Conservation (phyloP, 108 stramenopile species). For the Hondaea fermentalgiana region DNA sequence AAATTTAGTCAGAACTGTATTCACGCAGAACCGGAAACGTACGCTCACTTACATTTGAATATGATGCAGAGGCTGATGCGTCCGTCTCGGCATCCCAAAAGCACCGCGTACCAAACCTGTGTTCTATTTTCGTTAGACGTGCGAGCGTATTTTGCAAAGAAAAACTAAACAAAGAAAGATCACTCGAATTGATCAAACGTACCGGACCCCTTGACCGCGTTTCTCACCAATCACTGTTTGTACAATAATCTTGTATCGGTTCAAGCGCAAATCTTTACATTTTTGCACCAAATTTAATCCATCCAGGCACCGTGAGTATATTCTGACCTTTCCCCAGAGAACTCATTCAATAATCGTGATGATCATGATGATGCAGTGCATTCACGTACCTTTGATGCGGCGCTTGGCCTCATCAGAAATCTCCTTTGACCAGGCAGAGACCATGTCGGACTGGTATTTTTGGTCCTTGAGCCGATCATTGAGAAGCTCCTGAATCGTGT, state of each 20-base stretch:
- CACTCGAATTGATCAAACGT: not conserved
- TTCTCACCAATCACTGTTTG: not conserved
- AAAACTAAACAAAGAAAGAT: too few relatives aligned
- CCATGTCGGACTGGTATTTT: not conserved
- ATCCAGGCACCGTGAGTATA: too few relatives aligned
- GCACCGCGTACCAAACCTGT: not conserved
- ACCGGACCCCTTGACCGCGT: not conserved
- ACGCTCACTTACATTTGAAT: not conserved
- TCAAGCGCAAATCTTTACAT: not conserved
- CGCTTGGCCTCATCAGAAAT: not conserved
- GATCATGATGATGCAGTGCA: not conserved
- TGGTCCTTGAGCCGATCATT: not conserved
- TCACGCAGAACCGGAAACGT: too few relatives aligned
- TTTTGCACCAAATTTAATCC: too few relatives aligned
- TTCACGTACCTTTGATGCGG: slow-evolving; percentile 7
- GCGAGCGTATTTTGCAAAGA: too few relatives aligned
- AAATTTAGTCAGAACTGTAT: too few relatives aligned
- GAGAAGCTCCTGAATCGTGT: not conserved
- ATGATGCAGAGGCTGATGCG: not conserved
- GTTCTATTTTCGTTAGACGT: too few relatives aligned
- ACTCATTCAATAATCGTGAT: too few relatives aligned
- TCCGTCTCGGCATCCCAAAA: slow-evolving; percentile 1
- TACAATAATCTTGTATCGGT: slow-evolving; percentile 1
- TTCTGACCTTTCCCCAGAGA: too few relatives aligned
- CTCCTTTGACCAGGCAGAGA: not conserved